Base-by-base conservation (phyloP, 371 early-diverging fungal species). In the Mucor circinelloides region DNA sequence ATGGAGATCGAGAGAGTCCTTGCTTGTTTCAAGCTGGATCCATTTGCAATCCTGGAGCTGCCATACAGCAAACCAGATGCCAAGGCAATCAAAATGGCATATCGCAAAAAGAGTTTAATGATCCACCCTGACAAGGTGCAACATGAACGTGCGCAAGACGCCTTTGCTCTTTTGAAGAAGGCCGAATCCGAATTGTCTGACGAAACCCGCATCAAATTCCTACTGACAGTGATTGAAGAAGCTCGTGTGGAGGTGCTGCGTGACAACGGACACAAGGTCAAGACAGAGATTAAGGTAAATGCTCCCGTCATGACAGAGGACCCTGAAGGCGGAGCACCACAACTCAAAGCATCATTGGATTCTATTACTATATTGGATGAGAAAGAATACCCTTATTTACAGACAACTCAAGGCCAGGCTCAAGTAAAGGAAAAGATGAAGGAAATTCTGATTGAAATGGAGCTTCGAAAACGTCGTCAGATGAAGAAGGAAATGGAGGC, bases 61-160 rank as follows among this genome's bases (percentile, higher is more conserved):
- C 84, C 91, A 5, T 80, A 77, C 32, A 74, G 57, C 21, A 87
- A 85, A 57, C 81, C 78, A 46, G 81, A 86, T 3, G 67, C 86
- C 2, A 83, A 89, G 44, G 84, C 87, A 15, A 79, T 94, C 75
- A 93, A 93, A 69, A 65, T 84, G 48, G 86, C 87, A 2, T 96
- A 93, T 82, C 87, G 97, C 34, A 89, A 87, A 64, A 93, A 93
- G 73, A 94, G 94, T 63, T 85, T 94, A 23, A 91, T 94, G 75
- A 90, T 94, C 34, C 97, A 96, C 70, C 97, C 97, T 3, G 97
- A 96, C 77, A 96, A 94, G 69, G 85, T 88, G 34, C 83, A 87
- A 59, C 95, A 95, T 69, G 88, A 87, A 21, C 75, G 82, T 13
- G 95, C 97, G 5, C 85, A 88, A 58, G 93, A 93, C 38, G 94